Evolutionary conservation across 1,284 basidiomycete genomes (phyloP), one percentile per base, ranked within the genome.

Genomic region (Naganishia sp.): DNA sequence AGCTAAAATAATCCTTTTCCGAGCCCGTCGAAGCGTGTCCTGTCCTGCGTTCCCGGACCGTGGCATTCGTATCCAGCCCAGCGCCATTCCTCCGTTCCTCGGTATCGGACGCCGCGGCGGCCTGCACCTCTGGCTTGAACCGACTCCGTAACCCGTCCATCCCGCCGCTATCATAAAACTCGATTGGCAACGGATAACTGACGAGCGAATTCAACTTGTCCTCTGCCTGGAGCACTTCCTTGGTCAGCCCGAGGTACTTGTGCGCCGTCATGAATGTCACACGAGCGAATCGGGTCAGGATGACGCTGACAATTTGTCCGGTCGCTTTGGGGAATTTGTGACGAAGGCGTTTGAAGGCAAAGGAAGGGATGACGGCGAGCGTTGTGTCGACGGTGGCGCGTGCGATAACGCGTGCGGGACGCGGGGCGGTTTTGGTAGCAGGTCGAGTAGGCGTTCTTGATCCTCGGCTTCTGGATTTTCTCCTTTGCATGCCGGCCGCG

Each of bases 321-420:
- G 93, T 92, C 0, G 96, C 93, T 74, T 97, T 97, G 0, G 95
- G 95, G 73, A 85, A 70, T 64, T 78, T 78, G 31, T 72, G 57
- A 9, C 65, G 57, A 52, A 92, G 82, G 53, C 92, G 83, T 69
- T 88, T 85, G 81, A 99, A 99, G 4, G 95, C 96, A 76, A 97
- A 93, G 1, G 95, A 94, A 5, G 95, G 96, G 64, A 99, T 98
- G 16, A 99, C 95, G n/a, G 95, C 96, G 9, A 99, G 82, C 0
- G 95, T 98, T 4, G 92, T 93, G 75, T 99, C 95, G 64, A 91
- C 89, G 1, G 89, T 90, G 3, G 95, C 96, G 36, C 94, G 84
- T 15, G 94, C 94, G 39, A 98, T 66, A 0, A 66, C 65, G 1
- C 59, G 59, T 10, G 59, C 50, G n/a, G 61, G 61, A 15, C 36